Evolutionary conservation across 768 basidiomycete genomes (phyloP), one percentile per base, ranked within the genome.

Genomic region (Podaxis sp.): DNA sequence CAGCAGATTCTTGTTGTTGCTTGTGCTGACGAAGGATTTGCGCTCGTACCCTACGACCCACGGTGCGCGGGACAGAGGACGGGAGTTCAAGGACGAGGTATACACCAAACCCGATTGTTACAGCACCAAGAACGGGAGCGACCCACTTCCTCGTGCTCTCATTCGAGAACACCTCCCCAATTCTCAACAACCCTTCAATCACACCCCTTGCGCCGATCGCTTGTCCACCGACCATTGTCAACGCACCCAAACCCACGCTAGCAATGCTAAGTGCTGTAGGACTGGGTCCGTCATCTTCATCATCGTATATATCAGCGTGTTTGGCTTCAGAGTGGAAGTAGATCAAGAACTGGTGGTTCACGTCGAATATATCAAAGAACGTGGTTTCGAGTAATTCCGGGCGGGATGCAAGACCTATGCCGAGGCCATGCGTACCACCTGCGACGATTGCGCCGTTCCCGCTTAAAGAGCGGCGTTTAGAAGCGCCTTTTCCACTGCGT

Each of bases 41-140:
- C 2, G 85, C 79, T 64, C 83, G 84, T 61, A 98, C 86, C 57
- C 94, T 85, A 60, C 94, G 82, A 9, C 97, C 97, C 61, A 98
- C 84, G 12, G 93, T 96, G 63, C 85, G 84, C 47, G 97, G 96
- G 67, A 99, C 89, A 3, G 94, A 87, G 69, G 77, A 83, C 0
- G 97, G 97, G 22, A 99, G 83, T 69, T 97, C 94, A 67, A 91
- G 76, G 59, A 98, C 79, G 64, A 97, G 77, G 77, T 96, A 98
- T 2, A 85, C 86, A 0, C 86, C 84, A 24, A 90, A 75, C 13
- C 93, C 93, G 63, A 93, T 72, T 15, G 87, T 83, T 53, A 85
- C 77, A 0, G 89, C 90, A 29, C 94, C 95, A 41, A 96, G 69
- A 57, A 94, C 81, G 6, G 96, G 96, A 1, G 87, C 93, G 1